Base-by-base conservation (phyloP, 2,329 filamentous ascomycete species). In the Lojkania enalia region DNA sequence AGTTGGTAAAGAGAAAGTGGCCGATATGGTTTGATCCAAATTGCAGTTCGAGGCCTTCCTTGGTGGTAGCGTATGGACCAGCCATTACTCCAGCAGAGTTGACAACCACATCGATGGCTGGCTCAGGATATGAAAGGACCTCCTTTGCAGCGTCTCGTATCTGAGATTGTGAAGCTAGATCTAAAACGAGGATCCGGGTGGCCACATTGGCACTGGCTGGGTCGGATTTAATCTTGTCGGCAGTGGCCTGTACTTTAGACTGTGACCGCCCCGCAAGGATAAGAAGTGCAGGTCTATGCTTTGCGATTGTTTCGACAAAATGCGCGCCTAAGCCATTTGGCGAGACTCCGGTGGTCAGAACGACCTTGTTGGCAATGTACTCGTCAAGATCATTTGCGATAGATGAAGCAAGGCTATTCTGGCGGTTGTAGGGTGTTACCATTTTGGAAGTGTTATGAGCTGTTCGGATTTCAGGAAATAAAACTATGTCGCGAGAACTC, bases 11-110 rank as follows among this genome's bases (percentile, higher is more conserved):
- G 19, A 79, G 61, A 51, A 78, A 78, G 21, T 78, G 74, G 0
- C 74, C 73, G 11, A 80, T 49, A 47, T 79, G 72, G 55, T 80
- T 80, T n/a, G 71, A 70, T 5, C 71, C 75, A 2, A 76, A 69
- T 42, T 77, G 56, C 2, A 56, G 38, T 44, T 73, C 71, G 31
- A 71, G 57, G 2, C 70, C 70, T 32, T 73, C 68, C 1, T 58
- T 48, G 36, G 53, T 61, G 4, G 19, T 61, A 0, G 52, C 54
- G 48, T 39, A 58, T 33, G 48, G 66, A 50, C 42, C 66, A 23
- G 44, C 71, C 64, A 69, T 72, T 20, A 71, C 61, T 13, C 66
- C 68, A 1, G 67, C 67, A 16, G 74, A 74, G 48, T 70, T 65
- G 19, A 75, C 61, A 1, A 76, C 52, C n/a, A 77, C 63, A 50